Base-by-base conservation (phyloP, 202 grass and related monocot genomes). In the Musa balbisiana region DNA sequence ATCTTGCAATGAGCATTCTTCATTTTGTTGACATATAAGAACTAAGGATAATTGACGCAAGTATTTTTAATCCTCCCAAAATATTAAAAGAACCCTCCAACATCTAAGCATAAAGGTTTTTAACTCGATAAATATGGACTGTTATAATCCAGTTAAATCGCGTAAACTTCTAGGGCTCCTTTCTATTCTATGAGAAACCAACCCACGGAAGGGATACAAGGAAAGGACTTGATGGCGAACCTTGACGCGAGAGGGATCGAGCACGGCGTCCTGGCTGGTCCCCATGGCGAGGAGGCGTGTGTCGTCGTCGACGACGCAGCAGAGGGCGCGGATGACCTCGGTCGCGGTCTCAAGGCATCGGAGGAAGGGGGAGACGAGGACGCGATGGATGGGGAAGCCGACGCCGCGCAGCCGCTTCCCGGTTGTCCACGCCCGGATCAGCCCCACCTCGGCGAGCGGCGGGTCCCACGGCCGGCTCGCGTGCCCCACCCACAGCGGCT, bases 311-410 rank as follows among this genome's bases (percentile, higher is more conserved):
- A 85, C 80, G 52, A 90, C 84, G 73, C 89, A 84, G 78, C 87
- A 91, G 72, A 92, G 80, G 3, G 82, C 89, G 13, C 83, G 20
- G 78, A 87, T 29, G 23, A 78, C 85, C 84, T 88, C 84, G 20
- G 75, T 12, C 29, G 93, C 87, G 22, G 93, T 97, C 90, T 97
- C 82, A 53, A 85, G 87, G 84, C 93, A 97, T 29, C 93, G 89
- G 25, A 75, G 68, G 80, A 97, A 97, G n/a, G 90, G 93, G 16
- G 93, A 96, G 50, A 96, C 90, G 75, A 96, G 14, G 52, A 86
- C 86, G 50, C 93, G 84, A 55, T 90, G 76, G 80, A 97, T 55
- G 49, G 79, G 76, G 78, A 74, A 69, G 15, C 80, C 85, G 33
- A 77, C 62, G 20, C 43, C 70, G 52, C 86, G 74, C 75, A 97